Base-by-base conservation (phyloP, 2,329 filamentous ascomycete species). In the Onygenales sp. region DNA sequence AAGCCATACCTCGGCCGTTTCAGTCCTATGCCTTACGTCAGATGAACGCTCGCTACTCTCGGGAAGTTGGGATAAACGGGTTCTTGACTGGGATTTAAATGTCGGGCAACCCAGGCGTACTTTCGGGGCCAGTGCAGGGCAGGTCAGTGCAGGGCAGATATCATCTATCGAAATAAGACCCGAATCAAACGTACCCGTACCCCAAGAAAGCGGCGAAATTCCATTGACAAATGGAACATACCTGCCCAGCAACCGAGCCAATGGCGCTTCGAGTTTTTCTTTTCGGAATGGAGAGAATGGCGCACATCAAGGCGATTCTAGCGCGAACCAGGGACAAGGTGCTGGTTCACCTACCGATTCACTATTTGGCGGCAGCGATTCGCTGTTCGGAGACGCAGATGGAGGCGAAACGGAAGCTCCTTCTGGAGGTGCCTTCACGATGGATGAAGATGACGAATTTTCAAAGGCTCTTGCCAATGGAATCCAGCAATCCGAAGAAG, bases 61-160 rank as follows among this genome's bases (percentile, higher is more conserved):
- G 36, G 93, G 93, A 3, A 92, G 90, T 66, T 98, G 93, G 93
- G 93, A 98, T 69, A 97, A 95, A 72, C 87, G 82, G 14, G 85
- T 97, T 0, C 81, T 90, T 51, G 91, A 97, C 66, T 98, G 93
- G 93, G 93, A 97, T 67, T 70, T 98, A 31, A 89, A 97, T 63
- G 93, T 83, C 1, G 93, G 93, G 0, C 78, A 86, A 61, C 77
- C 86, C 6, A 84, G 83, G 58, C 81, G 91, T 9, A 79, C 80
- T 4, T 98, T 93, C 63, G 83, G 85, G 46, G 85, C 86, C 2
- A 88, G 79, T 51, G 87, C 85, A 11, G 78, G 87, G 5, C 93
- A 98, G 65, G 90, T 17, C 2, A 88, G 79, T 51, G 87, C 85
- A 11, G 78, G 87, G 5, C 93, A 98, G 65, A 90, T 97, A 55